phyloP scores from a whole-genome alignment of 352 stramenopile species.

The Pythium folliculosum region DNA sequence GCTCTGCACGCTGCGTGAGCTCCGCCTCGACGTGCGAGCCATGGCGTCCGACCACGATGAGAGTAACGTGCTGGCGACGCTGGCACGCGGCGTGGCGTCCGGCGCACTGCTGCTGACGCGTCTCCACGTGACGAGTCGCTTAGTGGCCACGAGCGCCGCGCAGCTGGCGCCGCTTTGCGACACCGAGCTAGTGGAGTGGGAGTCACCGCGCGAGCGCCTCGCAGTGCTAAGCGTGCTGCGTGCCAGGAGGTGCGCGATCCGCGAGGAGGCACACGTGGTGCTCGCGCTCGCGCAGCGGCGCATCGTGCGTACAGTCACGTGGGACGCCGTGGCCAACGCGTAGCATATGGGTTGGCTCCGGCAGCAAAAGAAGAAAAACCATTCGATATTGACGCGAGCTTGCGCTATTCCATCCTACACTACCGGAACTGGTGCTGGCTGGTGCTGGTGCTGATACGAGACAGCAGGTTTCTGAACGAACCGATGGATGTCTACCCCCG shows the following conservation, averaged over 20 bases:
- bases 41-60: not conserved
- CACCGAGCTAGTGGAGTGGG: not conserved
- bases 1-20: not conserved
- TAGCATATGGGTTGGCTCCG: no score
- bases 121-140: not conserved
- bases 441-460: no score
- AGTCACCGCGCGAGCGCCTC: not conserved
- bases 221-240: not conserved
- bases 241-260: not conserved
- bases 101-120: not conserved
- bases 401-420: no score
- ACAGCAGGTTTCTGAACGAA: no score
- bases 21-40: not conserved
- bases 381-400: no score
- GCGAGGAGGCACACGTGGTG: not conserved
- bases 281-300: not conserved
- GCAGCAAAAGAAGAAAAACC: no score
- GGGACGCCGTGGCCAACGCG: not conserved
- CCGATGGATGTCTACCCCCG: no score
- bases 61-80: not conserved
- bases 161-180: not conserved
- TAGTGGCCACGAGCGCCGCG: not conserved
- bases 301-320: not conserved
- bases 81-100: not conserved
- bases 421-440: no score